phyloP scores from a whole-genome alignment of 2,329 filamentous ascomycete species.

The Sporothrix pallida region DNA sequence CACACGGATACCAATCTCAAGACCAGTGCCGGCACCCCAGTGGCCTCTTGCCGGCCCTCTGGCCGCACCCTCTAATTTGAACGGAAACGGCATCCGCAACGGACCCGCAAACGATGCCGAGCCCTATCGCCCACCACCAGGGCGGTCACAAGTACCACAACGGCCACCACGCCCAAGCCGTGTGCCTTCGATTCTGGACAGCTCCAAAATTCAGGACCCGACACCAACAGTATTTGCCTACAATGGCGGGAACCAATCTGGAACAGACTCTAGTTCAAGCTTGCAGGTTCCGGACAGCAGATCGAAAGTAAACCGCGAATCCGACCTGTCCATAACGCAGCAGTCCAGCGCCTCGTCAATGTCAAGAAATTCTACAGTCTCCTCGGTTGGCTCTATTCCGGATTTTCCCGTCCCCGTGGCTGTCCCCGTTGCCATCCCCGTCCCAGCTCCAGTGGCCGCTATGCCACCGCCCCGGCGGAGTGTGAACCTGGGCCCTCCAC shows the following conservation, averaged over 20 bases:
- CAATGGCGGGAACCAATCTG: not conserved
- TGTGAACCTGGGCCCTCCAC: slow-evolving; percentile 64
- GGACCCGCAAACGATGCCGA: slow-evolving; percentile 42
- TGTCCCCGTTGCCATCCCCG: slow-evolving; percentile 38
- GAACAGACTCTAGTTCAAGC: not conserved
- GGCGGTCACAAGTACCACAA: slow-evolving; percentile 59
- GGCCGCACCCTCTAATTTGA: slow-evolving; percentile 42
- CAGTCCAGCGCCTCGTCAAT: slow-evolving; percentile 47
- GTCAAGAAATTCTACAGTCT: slow-evolving; percentile 60
- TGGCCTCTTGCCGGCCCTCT: slow-evolving; percentile 58
- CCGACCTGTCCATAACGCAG: slow-evolving; percentile 53
- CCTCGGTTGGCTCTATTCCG: slow-evolving; percentile 63
- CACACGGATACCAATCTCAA: slow-evolving; percentile 51
- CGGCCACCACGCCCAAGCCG: slow-evolving; percentile 65
- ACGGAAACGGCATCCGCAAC: slow-evolving; percentile 35
- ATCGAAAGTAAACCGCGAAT: slow-evolving; percentile 48
- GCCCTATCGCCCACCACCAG: slow-evolving; percentile 58
- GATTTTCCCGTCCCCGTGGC: slow-evolving; percentile 60
- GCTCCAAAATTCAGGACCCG: slow-evolving; percentile 60
- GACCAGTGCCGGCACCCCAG: slow-evolving; percentile 58
- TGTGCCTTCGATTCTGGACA: slow-evolving; percentile 64
- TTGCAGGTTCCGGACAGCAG: slow-evolving; percentile 37
- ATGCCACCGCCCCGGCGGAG: slow-evolving; percentile 51
- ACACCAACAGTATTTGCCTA: slow-evolving; percentile 57
- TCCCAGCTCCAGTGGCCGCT: slow-evolving; percentile 37